Conservation (phyloP, 352 stramenopile genomes). For the Phytopythium litorale region DNA sequence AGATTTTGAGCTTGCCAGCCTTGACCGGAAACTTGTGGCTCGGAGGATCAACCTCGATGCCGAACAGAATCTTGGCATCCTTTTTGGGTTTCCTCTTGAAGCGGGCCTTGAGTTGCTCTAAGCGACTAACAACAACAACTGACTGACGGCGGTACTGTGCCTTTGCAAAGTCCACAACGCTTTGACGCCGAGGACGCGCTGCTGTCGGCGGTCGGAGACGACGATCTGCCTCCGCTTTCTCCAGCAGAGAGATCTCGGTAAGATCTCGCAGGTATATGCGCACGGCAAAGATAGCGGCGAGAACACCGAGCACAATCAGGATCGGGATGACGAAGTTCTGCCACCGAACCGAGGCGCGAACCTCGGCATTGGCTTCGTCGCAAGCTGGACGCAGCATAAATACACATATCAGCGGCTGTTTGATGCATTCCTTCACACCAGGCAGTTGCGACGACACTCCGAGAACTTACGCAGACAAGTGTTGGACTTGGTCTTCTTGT, state of each 20-base stretch:
- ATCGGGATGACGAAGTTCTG: constrained; percentile 75
- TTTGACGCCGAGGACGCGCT: constrained; percentile 10
- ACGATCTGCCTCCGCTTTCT: constrained; percentile 59
- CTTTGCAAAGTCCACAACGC: constrained; percentile 19
- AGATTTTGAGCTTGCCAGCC: constrained; percentile 75
- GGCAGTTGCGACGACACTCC: background rate
- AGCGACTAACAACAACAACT: constrained; percentile 11
- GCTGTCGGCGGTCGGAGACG: constrained; percentile 27
- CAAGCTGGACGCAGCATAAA: constrained; percentile 31
- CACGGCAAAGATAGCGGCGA: constrained; percentile 30
- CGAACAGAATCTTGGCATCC: constrained; percentile 46
- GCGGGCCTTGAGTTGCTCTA: constrained; percentile 29
- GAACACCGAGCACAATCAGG: constrained; percentile 30
- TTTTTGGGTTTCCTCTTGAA: constrained; percentile 18
- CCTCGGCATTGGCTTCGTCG: constrained; percentile 39
- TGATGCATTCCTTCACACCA: background rate
- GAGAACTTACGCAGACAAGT: constrained; percentile 52
- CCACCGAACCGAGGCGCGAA: constrained; percentile 49
- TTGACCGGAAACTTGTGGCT: constrained; percentile 46
- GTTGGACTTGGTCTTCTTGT: constrained; percentile 52
- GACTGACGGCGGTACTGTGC: constrained; percentile 22
- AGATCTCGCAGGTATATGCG: constrained; percentile 52
- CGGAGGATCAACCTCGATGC: constrained; percentile 44
- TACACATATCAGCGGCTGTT: background rate
- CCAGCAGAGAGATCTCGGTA: constrained; percentile 56